Evolutionary conservation across 106 monocot species (phyloP).

Genomic region (Gastrodia elata): DNA sequence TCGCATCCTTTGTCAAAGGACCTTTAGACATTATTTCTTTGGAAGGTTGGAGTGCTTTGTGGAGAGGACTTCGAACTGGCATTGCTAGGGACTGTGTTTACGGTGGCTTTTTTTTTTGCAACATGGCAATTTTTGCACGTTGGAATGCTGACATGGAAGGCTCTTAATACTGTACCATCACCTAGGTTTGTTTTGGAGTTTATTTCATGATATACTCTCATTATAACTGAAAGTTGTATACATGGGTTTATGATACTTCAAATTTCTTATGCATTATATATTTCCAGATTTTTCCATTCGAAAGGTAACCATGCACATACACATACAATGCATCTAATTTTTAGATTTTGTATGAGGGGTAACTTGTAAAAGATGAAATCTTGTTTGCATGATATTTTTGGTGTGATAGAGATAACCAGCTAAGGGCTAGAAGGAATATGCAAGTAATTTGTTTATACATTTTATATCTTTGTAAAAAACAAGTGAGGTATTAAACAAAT

Average conservation of each 20-base stretch:
- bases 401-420: background rate
- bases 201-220: background rate
- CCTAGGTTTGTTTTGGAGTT: slow-evolving; percentile 41
- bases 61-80: slow-evolving; percentile 81
- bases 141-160: slow-evolving; percentile 84
- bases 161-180: slow-evolving; percentile 54
- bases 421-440: background rate
- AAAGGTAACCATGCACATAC: background rate
- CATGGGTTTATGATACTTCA: background rate
- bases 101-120: slow-evolving; percentile 87
- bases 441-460: too few relatives aligned
- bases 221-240: background rate
- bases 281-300: background rate
- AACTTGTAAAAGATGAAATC: background rate
- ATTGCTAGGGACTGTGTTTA: slow-evolving; percentile 73
- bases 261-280: background rate
- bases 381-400: background rate
- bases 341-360: background rate
- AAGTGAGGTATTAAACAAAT: too few relatives aligned
- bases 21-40: slow-evolving; percentile 43
- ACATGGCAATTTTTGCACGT: slow-evolving; percentile 89
- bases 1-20: slow-evolving; percentile 68
- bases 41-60: slow-evolving; percentile 72
- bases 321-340: background rate
- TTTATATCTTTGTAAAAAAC: too few relatives aligned